Evolutionary conservation across 2,329 filamentous ascomycete species (phyloP).

Genomic region (Nemania sp.): DNA sequence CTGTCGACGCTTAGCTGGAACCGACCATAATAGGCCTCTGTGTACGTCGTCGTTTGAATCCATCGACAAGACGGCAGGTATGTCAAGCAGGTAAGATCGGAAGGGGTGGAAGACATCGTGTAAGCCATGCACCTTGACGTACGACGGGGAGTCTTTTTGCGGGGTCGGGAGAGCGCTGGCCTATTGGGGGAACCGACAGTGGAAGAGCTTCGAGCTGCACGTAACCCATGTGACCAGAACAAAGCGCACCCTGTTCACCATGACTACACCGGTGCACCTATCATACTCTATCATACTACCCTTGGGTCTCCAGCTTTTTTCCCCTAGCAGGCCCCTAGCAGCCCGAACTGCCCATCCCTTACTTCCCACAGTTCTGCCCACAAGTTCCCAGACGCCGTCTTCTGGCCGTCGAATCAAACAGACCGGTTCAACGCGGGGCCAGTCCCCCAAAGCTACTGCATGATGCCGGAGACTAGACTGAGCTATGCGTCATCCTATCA

Average conservation of each 20-base stretch:
- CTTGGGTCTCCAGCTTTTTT: slow-evolving; percentile 22
- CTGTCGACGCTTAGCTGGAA: slow-evolving; percentile 10
- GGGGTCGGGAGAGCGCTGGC: slow-evolving; percentile 26
- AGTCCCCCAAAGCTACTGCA: slow-evolving; percentile 31
- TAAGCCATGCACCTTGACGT: slow-evolving; percentile 37
- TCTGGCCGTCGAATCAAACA: slow-evolving; percentile 37
- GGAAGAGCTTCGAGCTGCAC: slow-evolving; percentile 32
- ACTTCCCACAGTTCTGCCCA: too few species aligned
- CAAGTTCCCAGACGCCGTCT: too few species aligned
- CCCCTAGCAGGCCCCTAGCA: too few species aligned
- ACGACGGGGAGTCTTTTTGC: slow-evolving; percentile 29
- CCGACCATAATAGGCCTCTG: not conserved
- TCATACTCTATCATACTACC: slow-evolving; percentile 38
- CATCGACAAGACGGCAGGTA: slow-evolving; percentile 2
- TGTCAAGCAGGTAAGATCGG: slow-evolving; percentile 8
- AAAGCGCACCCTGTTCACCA: slow-evolving; percentile 34
- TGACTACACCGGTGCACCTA: slow-evolving; percentile 38
- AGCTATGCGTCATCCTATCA: slow-evolving; percentile 35
- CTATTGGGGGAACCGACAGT: slow-evolving; percentile 15
- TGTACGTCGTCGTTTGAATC: not conserved
- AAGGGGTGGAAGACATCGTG: slow-evolving; percentile 16
- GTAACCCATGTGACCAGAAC: slow-evolving; percentile 40
- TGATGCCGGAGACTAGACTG: slow-evolving; percentile 37
- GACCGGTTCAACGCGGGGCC: slow-evolving; percentile 35
- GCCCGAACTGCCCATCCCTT: slow-evolving; percentile 7